Evolutionary conservation across 2,329 filamentous ascomycete genomes (phyloP).

Genomic region (Ophioceras dolichostomum): DNA sequence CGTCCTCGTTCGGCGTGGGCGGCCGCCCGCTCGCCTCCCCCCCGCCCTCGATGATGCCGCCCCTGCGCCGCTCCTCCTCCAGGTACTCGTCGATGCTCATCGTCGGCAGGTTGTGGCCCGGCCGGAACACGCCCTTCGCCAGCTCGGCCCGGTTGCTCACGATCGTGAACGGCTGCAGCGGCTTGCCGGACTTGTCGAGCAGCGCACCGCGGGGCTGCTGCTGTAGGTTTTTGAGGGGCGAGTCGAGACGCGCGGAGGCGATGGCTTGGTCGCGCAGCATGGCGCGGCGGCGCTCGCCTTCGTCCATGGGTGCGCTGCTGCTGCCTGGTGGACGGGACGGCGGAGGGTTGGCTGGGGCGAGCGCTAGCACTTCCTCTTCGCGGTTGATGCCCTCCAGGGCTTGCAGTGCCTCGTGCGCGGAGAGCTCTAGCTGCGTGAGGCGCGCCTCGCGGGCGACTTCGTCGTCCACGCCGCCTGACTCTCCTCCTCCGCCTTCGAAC

Average conservation of each 20-base stretch:
- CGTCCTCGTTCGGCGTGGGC: constrained; percentile 76
- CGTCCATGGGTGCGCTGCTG: constrained; percentile 16
- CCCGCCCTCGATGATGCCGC: constrained; percentile 84
- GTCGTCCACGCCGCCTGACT: constrained; percentile 61
- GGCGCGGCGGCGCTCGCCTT: constrained; percentile 26
- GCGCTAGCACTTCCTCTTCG: constrained; percentile 70
- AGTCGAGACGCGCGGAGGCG: constrained; percentile 67
- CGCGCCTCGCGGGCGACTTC: constrained; percentile 70
- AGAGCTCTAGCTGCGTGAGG: constrained; percentile 61
- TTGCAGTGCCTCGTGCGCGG: constrained; percentile 71
- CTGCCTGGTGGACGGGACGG: no score
- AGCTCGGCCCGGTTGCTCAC: constrained; percentile 65
- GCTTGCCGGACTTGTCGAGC: constrained; percentile 67
- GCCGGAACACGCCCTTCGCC: constrained; percentile 70
- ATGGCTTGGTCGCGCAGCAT: constrained; percentile 24
- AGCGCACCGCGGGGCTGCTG: constrained; percentile 53
- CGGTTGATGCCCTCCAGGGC: constrained; percentile 76
- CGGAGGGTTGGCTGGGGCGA: constrained; percentile 46
- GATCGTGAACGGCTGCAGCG: constrained; percentile 82
- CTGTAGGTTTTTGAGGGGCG: constrained; percentile 39
- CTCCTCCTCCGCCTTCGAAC: constrained; percentile 30
- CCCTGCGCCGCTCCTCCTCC: constrained; percentile 74
- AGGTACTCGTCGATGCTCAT: constrained; percentile 98
- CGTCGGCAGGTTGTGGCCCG: constrained; percentile 86
- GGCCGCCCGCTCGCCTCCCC: constrained; percentile 59